These are phyloP conservation scores for Amanita pseudoporphyria DNA, from an alignment of 768 basidiomycete species.

Conservation along the genomic window DNA sequence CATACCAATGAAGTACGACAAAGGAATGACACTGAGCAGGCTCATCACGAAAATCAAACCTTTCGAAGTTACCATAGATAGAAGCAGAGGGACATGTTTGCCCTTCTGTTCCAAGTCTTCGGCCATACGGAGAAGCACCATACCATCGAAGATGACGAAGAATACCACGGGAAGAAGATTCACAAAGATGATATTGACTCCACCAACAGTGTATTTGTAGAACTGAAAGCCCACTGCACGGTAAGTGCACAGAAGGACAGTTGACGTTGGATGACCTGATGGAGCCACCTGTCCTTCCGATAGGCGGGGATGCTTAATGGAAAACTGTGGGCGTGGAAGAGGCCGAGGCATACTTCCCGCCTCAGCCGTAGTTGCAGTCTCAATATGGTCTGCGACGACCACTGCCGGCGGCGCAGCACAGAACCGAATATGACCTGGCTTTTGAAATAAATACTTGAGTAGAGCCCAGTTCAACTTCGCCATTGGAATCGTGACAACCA, in stretches of 20 bases:
- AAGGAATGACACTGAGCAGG: conserved; percentile 87
- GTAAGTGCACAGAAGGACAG: conserved; percentile 91
- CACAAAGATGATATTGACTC: conserved; percentile 97
- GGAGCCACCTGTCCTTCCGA: conserved; percentile 88
- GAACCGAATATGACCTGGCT: conserved; percentile 84
- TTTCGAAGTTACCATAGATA: conserved; percentile 62
- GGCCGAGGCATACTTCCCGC: conserved; percentile 13
- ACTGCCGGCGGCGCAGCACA: conserved; percentile 77
- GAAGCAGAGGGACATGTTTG: conserved; percentile 50
- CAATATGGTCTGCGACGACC: conserved; percentile 32
- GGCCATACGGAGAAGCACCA: conserved; percentile 65
- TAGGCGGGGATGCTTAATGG: conserved; percentile 64
- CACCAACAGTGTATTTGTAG: conserved; percentile 98
- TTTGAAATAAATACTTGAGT: conserved; percentile 67
- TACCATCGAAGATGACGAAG: conserved; percentile 91
- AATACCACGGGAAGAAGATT: conserved; percentile 91
- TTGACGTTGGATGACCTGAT: conserved; percentile 69
- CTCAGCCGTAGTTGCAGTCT: conserved; percentile 16
- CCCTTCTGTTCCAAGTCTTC: conserved; percentile 49
- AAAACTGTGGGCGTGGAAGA: conserved; percentile 32
- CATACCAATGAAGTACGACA: conserved; percentile 99
- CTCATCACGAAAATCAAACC: conserved; percentile 76
- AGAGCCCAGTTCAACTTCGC: conserved; percentile 96
- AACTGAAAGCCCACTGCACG: conserved; percentile 84
- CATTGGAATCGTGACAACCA: conserved; percentile 96